Percentiles rank a stretch among this genome's conserved stretches.
phyloP scores from a whole-genome alignment of 371 early-diverging fungal species.

The Mortierella sp. region DNA sequence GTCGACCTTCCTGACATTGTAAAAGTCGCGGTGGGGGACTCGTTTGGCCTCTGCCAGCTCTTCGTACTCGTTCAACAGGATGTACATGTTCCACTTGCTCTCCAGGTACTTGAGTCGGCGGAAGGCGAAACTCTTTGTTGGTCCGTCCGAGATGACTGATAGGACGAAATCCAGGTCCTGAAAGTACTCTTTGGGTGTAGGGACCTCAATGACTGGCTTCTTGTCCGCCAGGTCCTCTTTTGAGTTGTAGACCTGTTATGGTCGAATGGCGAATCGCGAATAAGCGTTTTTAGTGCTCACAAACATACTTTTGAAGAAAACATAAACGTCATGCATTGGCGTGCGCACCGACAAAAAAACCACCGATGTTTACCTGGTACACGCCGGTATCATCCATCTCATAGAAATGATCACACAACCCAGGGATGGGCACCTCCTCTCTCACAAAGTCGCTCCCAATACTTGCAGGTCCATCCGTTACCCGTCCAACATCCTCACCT shows the following conservation, averaged over 20 bases:
- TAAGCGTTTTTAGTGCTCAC: neutral
- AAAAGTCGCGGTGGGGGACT: slow-evolving; percentile 98
- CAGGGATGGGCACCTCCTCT: slow-evolving; percentile 61
- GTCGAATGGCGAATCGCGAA: neutral
- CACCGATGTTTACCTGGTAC: slow-evolving; percentile 62
- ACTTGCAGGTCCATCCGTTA: slow-evolving; percentile 60
- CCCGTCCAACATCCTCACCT: slow-evolving; percentile 30
- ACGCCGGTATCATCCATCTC: slow-evolving; percentile 74
- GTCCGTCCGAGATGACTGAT: slow-evolving; percentile 92
- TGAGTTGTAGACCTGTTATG: slow-evolving; percentile 33
- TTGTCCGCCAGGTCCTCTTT: slow-evolving; percentile 37
- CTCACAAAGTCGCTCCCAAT: slow-evolving; percentile 59
- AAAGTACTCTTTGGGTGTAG: slow-evolving; percentile 90
- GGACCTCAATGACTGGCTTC: slow-evolving; percentile 69
- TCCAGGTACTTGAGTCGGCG: slow-evolving; percentile 95
- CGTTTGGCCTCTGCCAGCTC: slow-evolving; percentile 95
- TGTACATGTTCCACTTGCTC: slow-evolving; percentile 95
- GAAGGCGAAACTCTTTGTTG: slow-evolving; percentile 96
- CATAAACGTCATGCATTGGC: neutral
- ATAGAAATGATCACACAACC: slow-evolving; percentile 45
- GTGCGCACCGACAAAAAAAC: neutral
- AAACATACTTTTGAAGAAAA: neutral
- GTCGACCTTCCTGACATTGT: slow-evolving; percentile 99
- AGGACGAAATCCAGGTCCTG: slow-evolving; percentile 90
- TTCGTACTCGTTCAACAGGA: slow-evolving; percentile 91